A percentile compares a stretch with the other conserved stretches of the same genome.
Evolutionary conservation across 148 eudicot species (phyloP).

Genomic region (Polygonum aviculare): DNA sequence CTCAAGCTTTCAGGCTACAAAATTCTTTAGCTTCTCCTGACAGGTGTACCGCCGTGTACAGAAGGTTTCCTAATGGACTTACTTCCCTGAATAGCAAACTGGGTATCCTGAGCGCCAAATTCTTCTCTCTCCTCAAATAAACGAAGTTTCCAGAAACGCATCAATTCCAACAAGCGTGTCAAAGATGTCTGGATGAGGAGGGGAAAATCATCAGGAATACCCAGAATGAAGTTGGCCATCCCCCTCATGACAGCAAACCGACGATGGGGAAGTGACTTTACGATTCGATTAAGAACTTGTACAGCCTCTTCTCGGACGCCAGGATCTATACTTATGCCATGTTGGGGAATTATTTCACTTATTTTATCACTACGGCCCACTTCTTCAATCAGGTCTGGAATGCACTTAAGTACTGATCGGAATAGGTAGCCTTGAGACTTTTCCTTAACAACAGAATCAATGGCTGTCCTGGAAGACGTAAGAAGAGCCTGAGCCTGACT

Average conservation of each 20-base stretch:
- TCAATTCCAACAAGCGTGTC: constrained; percentile 81
- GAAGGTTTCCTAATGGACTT: constrained; percentile 71
- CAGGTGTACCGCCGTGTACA: too few relatives aligned
- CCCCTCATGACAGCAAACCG: constrained; percentile 99
- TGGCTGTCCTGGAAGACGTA: constrained; percentile 80
- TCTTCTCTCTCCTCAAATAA: constrained; percentile 67
- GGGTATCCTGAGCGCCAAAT: constrained; percentile 51
- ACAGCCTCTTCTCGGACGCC: constrained; percentile 99
- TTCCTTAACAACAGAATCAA: constrained; percentile 88
- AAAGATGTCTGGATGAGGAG: constrained; percentile 96
- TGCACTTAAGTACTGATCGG: constrained; percentile 94
- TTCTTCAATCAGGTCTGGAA: constrained; percentile 95
- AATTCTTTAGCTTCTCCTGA: constrained; percentile 47
- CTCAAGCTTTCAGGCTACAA: too few relatives aligned
- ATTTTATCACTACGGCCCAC: constrained; percentile 97
- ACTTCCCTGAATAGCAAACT: constrained; percentile 41
- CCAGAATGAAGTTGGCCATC: constrained; percentile 86
- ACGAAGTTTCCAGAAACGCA: constrained; percentile 97
- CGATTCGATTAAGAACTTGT: constrained; percentile 91
- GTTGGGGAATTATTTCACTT: constrained; percentile 96
- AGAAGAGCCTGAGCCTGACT: constrained; percentile 97
- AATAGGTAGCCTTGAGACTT: constrained; percentile 95
- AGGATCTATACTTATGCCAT: constrained; percentile 97
- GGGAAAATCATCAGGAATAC: constrained; percentile 96
- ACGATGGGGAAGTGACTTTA: constrained; percentile 88